These are phyloP conservation scores for Knufia petricola DNA, from an alignment of 2,329 filamentous ascomycete genomes.

Conservation along the genomic window DNA sequence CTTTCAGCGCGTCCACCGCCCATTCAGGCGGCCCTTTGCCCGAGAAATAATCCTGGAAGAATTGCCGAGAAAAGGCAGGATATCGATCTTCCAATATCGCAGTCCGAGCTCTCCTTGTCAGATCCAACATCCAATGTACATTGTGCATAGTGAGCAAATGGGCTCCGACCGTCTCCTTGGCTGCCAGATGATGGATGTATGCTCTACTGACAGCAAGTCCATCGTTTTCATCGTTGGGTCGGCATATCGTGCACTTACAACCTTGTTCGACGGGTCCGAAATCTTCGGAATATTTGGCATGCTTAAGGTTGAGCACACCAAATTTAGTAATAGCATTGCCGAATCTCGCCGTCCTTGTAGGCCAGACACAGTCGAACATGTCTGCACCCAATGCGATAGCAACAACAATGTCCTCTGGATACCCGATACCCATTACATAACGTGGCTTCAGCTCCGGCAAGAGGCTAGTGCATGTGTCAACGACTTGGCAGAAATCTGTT, in stretches of 20 bases:
- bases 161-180: constrained; percentile 91
- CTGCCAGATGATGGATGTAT: constrained; percentile 81
- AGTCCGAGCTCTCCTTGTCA: constrained; percentile 67
- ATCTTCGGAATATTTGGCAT: constrained; percentile 65
- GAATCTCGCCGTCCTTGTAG: constrained; percentile 87
- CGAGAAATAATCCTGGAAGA: constrained; percentile 66
- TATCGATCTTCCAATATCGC: constrained; percentile 74
- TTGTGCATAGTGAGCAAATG: constrained; percentile 78
- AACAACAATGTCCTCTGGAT: constrained; percentile 90
- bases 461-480: constrained; percentile 72
- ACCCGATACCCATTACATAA: constrained; percentile 98
- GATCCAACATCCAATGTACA: constrained; percentile 76
- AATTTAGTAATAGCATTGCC: constrained; percentile 79
- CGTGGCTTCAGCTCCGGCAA: constrained; percentile 87
- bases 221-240: constrained; percentile 49
- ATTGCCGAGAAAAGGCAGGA: constrained; percentile 65
- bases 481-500: constrained; percentile 80
- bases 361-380: constrained; percentile 99
- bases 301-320: constrained; percentile 77
- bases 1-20: constrained; percentile 69
- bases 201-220: constrained; percentile 76
- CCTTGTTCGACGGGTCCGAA: constrained; percentile 74
- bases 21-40: constrained; percentile 64
- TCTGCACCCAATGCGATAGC: constrained; percentile 89
- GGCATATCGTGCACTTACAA: constrained; percentile 73